These are phyloP conservation scores for Panicum miliaceum DNA, from an alignment of 176 grass and related monocot species.

Conservation along the genomic window DNA sequence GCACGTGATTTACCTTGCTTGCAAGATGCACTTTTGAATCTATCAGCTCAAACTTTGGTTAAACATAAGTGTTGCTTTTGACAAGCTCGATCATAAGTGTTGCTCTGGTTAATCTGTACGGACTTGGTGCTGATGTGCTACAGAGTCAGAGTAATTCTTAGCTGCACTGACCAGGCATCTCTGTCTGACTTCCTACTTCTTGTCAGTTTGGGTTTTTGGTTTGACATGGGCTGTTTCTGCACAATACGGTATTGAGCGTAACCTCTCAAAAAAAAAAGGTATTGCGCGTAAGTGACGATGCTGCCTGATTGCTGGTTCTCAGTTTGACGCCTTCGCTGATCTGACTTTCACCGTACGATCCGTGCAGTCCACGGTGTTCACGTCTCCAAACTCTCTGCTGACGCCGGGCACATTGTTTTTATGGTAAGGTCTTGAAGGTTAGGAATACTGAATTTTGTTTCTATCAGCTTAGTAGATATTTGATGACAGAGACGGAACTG, in stretches of 20 bases:
- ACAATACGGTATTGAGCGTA: neutral
- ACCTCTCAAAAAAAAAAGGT: too few relatives aligned
- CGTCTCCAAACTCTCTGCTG: slow-evolving; percentile 12
- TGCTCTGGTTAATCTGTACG: neutral
- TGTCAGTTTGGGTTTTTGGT: neutral
- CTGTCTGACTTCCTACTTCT: neutral
- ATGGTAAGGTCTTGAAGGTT: neutral
- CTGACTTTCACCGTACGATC: slow-evolving; percentile 41
- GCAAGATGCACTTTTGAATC: neutral
- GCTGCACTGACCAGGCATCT: neutral
- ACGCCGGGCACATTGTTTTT: neutral
- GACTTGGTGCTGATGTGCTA: neutral
- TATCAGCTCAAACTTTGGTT: neutral
- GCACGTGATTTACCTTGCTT: neutral
- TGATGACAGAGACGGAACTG: neutral
- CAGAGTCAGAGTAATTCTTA: neutral
- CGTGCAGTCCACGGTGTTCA: neutral
- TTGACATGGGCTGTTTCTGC: slow-evolving; percentile 6
- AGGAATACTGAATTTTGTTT: neutral
- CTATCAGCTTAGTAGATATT: neutral
- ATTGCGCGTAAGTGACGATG: slow-evolving; percentile 20
- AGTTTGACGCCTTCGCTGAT: neutral
- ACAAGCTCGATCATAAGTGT: neutral
- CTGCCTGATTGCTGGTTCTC: neutral
- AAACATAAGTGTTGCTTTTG: neutral